These are phyloP conservation scores for Tricladium varicosporioides DNA, from an alignment of 2,329 filamentous ascomycete genomes.

Conservation along the genomic window DNA sequence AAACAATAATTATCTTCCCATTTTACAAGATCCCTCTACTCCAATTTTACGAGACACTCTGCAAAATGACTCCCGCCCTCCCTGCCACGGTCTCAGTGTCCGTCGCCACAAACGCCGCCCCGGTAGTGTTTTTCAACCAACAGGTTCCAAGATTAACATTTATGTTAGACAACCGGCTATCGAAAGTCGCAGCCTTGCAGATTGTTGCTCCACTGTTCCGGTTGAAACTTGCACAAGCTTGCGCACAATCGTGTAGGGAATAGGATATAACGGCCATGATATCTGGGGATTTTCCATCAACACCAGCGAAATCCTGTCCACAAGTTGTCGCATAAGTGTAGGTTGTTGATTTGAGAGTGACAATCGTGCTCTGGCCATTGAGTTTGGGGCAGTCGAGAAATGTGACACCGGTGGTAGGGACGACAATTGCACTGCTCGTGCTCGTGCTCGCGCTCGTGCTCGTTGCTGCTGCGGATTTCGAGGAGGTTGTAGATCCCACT, in stretches of 20 bases:
- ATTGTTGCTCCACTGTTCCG: not conserved
- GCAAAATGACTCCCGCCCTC: no score
- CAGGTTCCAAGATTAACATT: constrained; percentile 14
- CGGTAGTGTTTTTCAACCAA: constrained; percentile 8
- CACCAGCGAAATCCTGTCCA: constrained; percentile 8
- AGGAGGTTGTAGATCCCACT: not conserved
- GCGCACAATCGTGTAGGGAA: constrained; percentile 10
- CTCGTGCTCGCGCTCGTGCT: not conserved
- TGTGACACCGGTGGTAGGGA: not conserved
- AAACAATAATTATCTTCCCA: no score
- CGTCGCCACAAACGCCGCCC: not conserved
- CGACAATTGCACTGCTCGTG: not conserved
- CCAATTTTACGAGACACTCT: no score
- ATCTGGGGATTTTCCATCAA: not conserved
- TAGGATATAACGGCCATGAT: constrained; percentile 15
- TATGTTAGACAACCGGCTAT: constrained; percentile 8
- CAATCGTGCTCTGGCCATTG: not conserved
- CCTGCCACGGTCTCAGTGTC: no score
- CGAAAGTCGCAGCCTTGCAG: constrained; percentile 14
- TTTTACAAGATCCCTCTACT: no score
- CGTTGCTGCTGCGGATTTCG: not conserved
- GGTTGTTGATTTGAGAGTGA: not conserved
- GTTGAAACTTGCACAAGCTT: constrained; percentile 18
- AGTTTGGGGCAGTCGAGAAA: constrained; percentile 11
- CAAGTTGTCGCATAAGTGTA: constrained; percentile 13